Conservation (phyloP, 2,329 filamentous ascomycete species). For the Sporothrix pseudoabietina region DNA sequence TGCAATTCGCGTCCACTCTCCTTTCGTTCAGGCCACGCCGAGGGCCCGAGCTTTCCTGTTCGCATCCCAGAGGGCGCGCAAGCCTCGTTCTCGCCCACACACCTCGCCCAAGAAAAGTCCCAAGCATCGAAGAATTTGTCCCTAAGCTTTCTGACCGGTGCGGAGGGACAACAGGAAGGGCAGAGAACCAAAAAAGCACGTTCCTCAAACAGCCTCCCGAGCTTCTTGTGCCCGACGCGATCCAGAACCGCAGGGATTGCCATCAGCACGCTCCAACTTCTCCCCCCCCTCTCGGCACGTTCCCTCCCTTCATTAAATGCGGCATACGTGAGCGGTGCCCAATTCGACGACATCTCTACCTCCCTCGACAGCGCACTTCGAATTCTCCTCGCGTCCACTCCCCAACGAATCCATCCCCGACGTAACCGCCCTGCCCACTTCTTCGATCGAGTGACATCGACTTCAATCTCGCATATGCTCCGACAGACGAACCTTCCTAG, state of each 20-base stretch:
- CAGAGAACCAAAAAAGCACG: background rate
- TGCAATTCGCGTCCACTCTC: background rate
- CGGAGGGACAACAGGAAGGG: slow-evolving; percentile 1
- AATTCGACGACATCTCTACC: background rate
- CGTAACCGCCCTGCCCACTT: background rate
- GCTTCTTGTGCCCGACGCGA: slow-evolving; percentile 21
- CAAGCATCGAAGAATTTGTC: slow-evolving; percentile 6
- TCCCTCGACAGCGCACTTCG: background rate
- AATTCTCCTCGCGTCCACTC: background rate
- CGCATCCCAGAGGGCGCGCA: background rate
- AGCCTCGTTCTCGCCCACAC: background rate
- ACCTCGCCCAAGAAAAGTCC: background rate
- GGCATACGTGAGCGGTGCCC: slow-evolving; percentile 12
- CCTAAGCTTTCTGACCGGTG: background rate
- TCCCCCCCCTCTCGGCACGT: background rate
- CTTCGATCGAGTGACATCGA: background rate
- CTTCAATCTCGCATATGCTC: background rate
- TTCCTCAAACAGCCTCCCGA: slow-evolving; percentile 10
- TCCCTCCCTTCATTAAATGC: background rate
- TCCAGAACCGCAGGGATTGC: slow-evolving; percentile 18
- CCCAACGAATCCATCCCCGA: background rate
- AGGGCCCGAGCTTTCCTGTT: background rate
- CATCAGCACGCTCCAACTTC: slow-evolving; percentile 3
- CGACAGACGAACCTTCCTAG: no score
- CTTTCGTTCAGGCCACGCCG: background rate